These are phyloP conservation scores for Kandelia obovata DNA, from an alignment of 345 rosid genomes.

Conservation along the genomic window DNA sequence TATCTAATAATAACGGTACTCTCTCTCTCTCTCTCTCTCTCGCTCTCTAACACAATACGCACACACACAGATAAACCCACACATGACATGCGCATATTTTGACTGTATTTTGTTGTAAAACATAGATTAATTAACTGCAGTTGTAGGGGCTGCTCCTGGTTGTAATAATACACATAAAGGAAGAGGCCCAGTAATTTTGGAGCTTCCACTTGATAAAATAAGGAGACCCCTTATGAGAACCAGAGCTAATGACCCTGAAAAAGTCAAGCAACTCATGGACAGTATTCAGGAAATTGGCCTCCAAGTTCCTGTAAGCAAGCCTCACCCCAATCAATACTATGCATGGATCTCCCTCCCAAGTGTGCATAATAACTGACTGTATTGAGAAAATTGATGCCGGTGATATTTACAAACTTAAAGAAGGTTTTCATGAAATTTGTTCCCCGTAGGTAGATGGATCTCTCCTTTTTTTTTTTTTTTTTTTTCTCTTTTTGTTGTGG, in stretches of 20 bases:
- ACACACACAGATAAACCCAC: too few relatives aligned
- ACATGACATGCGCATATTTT: neutral
- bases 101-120: neutral
- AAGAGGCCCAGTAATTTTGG: constrained; percentile 62
- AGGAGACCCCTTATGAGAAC: constrained; percentile 82
- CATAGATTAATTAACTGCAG: neutral
- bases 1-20: constrained; percentile 43
- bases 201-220: constrained; percentile 71
- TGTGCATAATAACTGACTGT: neutral
- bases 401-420: too few relatives aligned
- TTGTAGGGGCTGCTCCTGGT: constrained; percentile 34
- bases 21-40: constrained; percentile 1
- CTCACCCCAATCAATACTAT: neutral
- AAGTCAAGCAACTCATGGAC: constrained; percentile 83
- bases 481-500: too few relatives aligned
- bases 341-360: neutral
- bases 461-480: too few relatives aligned
- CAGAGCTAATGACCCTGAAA: constrained; percentile 72
- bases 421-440: too few relatives aligned
- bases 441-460: too few relatives aligned
- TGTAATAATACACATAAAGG: constrained; percentile 17
- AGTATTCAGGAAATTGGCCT: constrained; percentile 77
- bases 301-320: constrained; percentile 67
- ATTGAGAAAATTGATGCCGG: neutral
- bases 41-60: too few relatives aligned